Evolutionary conservation across 352 stramenopile species (phyloP).

Genomic region (Globisporangium alternatum): DNA sequence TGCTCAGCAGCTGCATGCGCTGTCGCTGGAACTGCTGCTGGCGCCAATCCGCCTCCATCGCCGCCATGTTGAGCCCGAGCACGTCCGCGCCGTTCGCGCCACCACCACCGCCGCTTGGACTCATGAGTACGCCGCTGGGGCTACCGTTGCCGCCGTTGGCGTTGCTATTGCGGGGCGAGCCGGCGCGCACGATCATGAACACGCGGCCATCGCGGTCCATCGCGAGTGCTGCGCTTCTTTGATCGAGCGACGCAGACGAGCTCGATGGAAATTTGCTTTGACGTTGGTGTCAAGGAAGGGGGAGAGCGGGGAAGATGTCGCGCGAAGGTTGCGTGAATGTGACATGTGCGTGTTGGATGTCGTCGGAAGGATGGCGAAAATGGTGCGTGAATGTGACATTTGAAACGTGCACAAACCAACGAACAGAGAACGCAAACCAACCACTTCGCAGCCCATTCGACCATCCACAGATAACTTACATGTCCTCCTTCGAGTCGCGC

Average conservation of each 20-base stretch:
- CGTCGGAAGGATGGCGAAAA: too few species aligned
- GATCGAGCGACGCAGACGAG: background rate
- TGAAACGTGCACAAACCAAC: too few species aligned
- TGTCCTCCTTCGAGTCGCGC: too few species aligned
- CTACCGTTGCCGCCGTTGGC: background rate
- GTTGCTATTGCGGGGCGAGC: constrained; percentile 39
- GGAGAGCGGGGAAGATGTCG: constrained; percentile 1
- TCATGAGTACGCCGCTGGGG: background rate
- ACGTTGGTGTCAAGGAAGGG: background rate
- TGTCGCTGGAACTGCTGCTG: constrained; percentile 87
- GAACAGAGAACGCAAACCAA: too few species aligned
- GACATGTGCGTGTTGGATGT: background rate
- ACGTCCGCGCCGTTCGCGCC: constrained; percentile 25
- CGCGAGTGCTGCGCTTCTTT: background rate
- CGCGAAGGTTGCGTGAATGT: constrained; percentile 2
- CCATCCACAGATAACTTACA: too few species aligned
- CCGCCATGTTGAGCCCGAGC: constrained; percentile 47
- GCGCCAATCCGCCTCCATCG: constrained; percentile 76
- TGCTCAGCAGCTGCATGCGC: constrained; percentile 85
- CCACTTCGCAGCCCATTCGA: too few species aligned
- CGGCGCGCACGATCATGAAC: constrained; percentile 77
- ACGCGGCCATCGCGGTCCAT: constrained; percentile 54
- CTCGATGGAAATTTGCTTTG: too few species aligned
- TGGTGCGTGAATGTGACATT: too few species aligned
- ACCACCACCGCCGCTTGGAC: background rate